Base-by-base conservation (phyloP, 176 grass and related monocot genomes). In the Luzula sylvatica region DNA sequence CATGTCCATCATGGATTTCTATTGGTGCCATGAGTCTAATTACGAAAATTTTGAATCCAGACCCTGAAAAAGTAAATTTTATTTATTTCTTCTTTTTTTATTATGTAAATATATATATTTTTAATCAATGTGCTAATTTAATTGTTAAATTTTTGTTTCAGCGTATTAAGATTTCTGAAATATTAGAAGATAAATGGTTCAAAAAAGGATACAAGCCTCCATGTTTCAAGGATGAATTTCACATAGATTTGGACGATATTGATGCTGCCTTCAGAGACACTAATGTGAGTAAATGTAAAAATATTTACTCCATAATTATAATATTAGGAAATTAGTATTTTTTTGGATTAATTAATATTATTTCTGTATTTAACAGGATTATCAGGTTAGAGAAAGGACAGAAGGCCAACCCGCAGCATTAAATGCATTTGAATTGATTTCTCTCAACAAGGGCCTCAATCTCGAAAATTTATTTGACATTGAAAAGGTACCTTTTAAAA, bases 391-490 rank as follows among this genome's bases (percentile, higher is more conserved):
- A 80, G 92, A 98, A 68, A 83, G 79, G 69, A 90, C 64, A 56
- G 86, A 98, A 64, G 75, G 83, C 58, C 82, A 90, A 35, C 92
- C 92, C 18, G 79, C 92, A 67, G 51, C 86, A 11, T 86, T 98
- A 81, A 98, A 98, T 66, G 92, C 92, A 62, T 98, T 98, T 63
- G 92, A 98, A 71, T 55, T 98, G 54, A 98, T 98, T 86, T 85
- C 92, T 50, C 75, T 98, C 40, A 86, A 83, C 14, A 80, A 90
- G 19, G 92, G 74, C 26, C 78, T 98, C 21, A 89, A 98, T 75
- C 78, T 98, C 30, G 86, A 89, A 50, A 98, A 98, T 56, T 79
- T 98, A 28, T 90, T 98, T 8, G 86, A 98, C 40, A 51, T 70
- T 50, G 83, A 87, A 46, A 75, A 98, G 92, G 92, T 90, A 78